phyloP scores from a whole-genome alignment of 306 rosid species.

The Sophora flavescens region DNA sequence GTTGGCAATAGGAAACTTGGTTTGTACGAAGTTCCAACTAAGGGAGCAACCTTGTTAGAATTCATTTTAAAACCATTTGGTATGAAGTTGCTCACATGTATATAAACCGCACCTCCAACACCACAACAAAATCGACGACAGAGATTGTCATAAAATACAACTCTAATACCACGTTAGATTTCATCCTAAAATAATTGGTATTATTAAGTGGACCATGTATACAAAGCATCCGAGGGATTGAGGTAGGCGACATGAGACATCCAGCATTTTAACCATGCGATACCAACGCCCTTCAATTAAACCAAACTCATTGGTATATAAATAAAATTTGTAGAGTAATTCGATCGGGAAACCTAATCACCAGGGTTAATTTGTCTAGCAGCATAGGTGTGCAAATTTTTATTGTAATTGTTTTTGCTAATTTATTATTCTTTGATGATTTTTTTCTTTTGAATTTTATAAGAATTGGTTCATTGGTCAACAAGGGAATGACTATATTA shows the following conservation, averaged over 20 bases:
- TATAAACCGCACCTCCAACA: too few species aligned
- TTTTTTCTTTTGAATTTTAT: not conserved
- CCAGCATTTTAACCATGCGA: not conserved
- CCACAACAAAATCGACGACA: too few species aligned
- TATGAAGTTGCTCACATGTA: too few species aligned
- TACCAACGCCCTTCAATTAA: not conserved
- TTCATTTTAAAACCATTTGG: too few species aligned
- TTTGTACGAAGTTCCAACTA: not conserved
- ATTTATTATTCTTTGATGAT: not conserved
- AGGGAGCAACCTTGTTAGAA: not conserved
- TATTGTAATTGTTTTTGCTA: not conserved
- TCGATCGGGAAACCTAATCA: not conserved
- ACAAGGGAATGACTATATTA: not conserved
- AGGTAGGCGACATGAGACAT: too few species aligned
- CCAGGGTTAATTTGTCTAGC: not conserved
- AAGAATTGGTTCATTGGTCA: not conserved
- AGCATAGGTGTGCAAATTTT: not conserved
- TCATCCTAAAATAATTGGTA: too few species aligned
- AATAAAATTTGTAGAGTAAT: not conserved
- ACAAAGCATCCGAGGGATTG: too few species aligned
- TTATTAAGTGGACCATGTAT: too few species aligned
- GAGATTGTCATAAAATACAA: too few species aligned
- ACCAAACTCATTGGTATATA: not conserved
- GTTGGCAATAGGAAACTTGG: not conserved
- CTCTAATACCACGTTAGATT: too few species aligned